Base-by-base conservation (phyloP, 2,329 filamentous ascomycete genomes). In the Exophiala sp. region DNA sequence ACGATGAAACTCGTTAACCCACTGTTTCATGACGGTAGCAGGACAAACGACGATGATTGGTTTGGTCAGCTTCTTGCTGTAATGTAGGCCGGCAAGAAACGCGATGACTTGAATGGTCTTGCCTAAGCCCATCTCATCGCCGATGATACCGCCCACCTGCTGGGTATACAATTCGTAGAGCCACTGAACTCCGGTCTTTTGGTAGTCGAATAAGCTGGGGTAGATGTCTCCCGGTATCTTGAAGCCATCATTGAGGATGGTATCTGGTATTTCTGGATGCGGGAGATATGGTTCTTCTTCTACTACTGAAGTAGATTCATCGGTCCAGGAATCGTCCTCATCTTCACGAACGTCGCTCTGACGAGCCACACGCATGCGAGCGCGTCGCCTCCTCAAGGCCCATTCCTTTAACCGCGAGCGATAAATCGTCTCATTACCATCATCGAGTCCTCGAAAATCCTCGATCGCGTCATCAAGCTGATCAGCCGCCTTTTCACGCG, bases 71-170 rank as follows among this genome's bases (percentile, higher is more conserved):
- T 83, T 86, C 59, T 85, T 86, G 68, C 89, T 97, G 68, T 96
- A 90, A 65, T 98, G 93, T 7, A 98, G 72, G 2, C 88, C 88
- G 2, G 93, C 90, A 42, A 98, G 74, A 61, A 95, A 95, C 0
- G 88, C 83, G 43, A 87, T 86, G 39, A 82, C 76, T 63, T 87
- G 83, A 21, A 87, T 85, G 1, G 93, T 98, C 70, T 98, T 98
- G 2, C 93, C 93, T n/a, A 98, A 72, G 1, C 94, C 93, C 93
- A 98, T 98, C 68, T 98, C 93, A 63, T 98, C 93, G 4, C 91
- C 93, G 32, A 98, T 79, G 46, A 98, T 97, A 2, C 93, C 93
- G 19, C 93, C 93, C 3, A 95, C 89, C 53, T 85, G 80, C 65
- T 96, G 89, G 48, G 83, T 81, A 65, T 95, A 91, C 2, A 98